A percentile compares a stretch with the other conserved stretches of the same genome.
These are phyloP conservation scores for Salicornia ramosissima DNA, from an alignment of 148 eudicot species.

Conservation along the genomic window DNA sequence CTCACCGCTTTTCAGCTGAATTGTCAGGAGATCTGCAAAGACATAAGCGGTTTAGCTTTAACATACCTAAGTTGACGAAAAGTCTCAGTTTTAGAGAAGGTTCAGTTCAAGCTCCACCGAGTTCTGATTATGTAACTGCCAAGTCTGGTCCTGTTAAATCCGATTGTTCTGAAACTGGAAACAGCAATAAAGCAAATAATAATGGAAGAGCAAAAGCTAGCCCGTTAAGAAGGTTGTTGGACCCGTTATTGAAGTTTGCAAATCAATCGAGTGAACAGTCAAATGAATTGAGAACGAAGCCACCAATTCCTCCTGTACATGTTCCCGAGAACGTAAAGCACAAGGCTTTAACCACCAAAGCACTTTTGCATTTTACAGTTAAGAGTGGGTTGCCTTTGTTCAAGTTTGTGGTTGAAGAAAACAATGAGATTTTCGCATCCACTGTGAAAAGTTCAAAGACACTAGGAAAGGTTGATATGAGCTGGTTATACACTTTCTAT, in stretches of 20 bases:
- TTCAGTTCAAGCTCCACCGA: constrained; percentile 33
- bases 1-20: constrained; percentile 21
- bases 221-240: constrained; percentile 64
- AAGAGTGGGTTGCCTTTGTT: constrained; percentile 72
- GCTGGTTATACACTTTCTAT: constrained; percentile 68
- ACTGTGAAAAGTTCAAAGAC: constrained; percentile 45
- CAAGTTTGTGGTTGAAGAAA: constrained; percentile 61
- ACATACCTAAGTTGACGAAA: constrained; percentile 50
- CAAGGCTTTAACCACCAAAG: constrained; percentile 36
- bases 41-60: constrained; percentile 46
- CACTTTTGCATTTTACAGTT: constrained; percentile 59
- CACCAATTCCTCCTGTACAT: constrained; percentile 22
- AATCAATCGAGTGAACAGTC: constrained; percentile 26
- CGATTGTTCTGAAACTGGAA: constrained; percentile 24
- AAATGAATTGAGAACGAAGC: constrained; percentile 21
- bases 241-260: constrained; percentile 44
- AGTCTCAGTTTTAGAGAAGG: constrained; percentile 71
- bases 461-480: constrained; percentile 40
- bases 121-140: constrained; percentile 25
- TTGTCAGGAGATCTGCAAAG: constrained; percentile 38
- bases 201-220: constrained; percentile 41
- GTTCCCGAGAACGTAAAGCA: constrained; percentile 21
- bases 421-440: constrained; percentile 61
- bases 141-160: constrained; percentile 55
- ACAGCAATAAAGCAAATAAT: constrained; percentile 19